These are phyloP conservation scores for Claviceps cyperi DNA, from an alignment of 2,329 filamentous ascomycete species.

Conservation along the genomic window DNA sequence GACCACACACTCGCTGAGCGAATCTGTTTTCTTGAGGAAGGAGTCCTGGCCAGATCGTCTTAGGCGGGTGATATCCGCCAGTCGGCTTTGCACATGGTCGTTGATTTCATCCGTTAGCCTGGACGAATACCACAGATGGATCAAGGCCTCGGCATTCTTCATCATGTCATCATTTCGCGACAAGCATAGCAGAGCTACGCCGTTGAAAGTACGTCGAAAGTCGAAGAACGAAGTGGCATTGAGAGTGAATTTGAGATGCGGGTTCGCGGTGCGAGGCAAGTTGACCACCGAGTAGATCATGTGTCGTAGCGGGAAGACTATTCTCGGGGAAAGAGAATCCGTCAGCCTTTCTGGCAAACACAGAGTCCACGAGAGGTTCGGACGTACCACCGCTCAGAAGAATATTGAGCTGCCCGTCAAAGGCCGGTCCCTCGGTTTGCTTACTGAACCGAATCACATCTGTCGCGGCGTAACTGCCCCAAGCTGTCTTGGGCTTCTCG, in stretches of 20 bases:
- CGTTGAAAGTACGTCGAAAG: not conserved
- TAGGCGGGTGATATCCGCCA: not conserved
- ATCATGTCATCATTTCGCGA: slow-evolving; percentile 3
- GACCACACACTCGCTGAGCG: no score
- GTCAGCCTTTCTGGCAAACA: not conserved
- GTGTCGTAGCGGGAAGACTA: slow-evolving; percentile 12
- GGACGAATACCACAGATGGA: slow-evolving; percentile 15
- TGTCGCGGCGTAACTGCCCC: slow-evolving; percentile 10
- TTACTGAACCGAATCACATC: slow-evolving; percentile 14
- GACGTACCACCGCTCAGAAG: slow-evolving; percentile 12
- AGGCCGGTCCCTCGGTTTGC: slow-evolving; percentile 13
- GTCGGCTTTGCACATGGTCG: not conserved
- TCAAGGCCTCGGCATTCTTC: slow-evolving; percentile 11
- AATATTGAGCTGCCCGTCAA: slow-evolving; percentile 9
- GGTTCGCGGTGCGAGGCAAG: slow-evolving; percentile 9
- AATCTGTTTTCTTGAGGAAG: not conserved
- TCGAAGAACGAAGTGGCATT: slow-evolving; percentile 4
- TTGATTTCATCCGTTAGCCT: slow-evolving; percentile 5
- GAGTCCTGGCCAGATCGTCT: not conserved
- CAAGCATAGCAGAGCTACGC: not conserved
- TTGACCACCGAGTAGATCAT: slow-evolving; percentile 13
- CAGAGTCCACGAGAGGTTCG: not conserved
- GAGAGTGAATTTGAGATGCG: slow-evolving; percentile 6
- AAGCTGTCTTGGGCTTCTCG: slow-evolving; percentile 1
- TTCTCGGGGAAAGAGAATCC: not conserved